phyloP scores from a whole-genome alignment of 352 stramenopile genomes.

The Globisporangium cederbergense region DNA sequence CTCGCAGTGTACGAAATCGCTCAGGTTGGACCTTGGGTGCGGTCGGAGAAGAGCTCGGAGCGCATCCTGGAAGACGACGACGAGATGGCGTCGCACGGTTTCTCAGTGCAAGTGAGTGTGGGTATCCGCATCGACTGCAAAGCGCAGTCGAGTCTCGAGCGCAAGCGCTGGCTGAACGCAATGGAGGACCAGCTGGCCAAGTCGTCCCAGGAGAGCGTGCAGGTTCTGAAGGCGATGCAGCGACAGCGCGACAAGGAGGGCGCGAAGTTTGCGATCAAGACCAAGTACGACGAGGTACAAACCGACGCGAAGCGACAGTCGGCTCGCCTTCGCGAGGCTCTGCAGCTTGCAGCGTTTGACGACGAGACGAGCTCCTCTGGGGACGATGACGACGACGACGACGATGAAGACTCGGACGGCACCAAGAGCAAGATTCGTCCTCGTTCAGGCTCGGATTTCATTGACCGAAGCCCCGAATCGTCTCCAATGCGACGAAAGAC shows the following conservation, averaged over 20 bases:
- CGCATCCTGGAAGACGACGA: conserved; percentile 12
- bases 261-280: conserved; percentile 40
- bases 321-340: conserved; percentile 38
- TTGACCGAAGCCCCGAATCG: conserved; percentile 61
- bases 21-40: conserved; percentile 20
- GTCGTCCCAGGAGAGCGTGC: conserved; percentile 27
- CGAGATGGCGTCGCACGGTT: conserved; percentile 22
- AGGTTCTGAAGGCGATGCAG: conserved; percentile 34
- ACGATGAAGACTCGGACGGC: conserved; percentile 8
- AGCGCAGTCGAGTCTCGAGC: conserved; percentile 55
- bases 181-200: conserved; percentile 49
- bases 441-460: conserved; percentile 31
- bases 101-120: conserved; percentile 26
- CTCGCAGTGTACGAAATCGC: conserved; percentile 59
- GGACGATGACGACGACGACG: conserved; percentile 19
- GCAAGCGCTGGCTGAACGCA: conserved; percentile 67
- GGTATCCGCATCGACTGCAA: conserved; percentile 44
- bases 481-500: conserved; percentile 61
- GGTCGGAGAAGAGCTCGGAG: neutral
- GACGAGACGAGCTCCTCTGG: conserved; percentile 21
- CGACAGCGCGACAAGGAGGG: conserved; percentile 36
- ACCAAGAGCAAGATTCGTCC: conserved; percentile 13
- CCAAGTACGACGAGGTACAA: conserved; percentile 46
- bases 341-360: conserved; percentile 29
- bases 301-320: conserved; percentile 50